A percentile compares a stretch with the other conserved stretches of the same genome.
Conservation (phyloP, 257 asterid genomes). For the Salvia splendens region DNA sequence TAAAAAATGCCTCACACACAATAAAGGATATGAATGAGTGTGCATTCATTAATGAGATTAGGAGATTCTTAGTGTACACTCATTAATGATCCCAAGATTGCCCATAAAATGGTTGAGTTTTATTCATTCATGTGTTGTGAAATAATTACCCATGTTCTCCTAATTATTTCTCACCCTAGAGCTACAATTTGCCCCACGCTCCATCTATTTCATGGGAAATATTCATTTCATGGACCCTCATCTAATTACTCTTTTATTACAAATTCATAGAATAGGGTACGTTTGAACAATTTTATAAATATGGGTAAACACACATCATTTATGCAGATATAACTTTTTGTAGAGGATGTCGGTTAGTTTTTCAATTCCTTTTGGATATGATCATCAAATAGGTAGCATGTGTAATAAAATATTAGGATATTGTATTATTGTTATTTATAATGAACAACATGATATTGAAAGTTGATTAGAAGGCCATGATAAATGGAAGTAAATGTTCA, state of each 20-base stretch:
- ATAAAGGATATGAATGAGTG: neutral
- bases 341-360: neutral
- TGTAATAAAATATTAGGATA: neutral
- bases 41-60: too few species aligned
- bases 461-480: neutral
- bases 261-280: conserved; percentile 23
- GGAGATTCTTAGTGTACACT: neutral
- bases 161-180: conserved; percentile 25
- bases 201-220: neutral
- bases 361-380: neutral
- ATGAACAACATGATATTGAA: neutral
- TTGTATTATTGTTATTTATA: neutral
- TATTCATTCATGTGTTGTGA: neutral
- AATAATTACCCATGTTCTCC: conserved; percentile 28
- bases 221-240: conserved; percentile 34
- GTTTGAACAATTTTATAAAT: neutral
- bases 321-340: neutral
- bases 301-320: neutral
- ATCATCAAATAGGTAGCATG: conserved; percentile 5
- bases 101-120: conserved; percentile 17
- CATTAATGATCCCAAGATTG: conserved; percentile 24
- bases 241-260: conserved; percentile 11
- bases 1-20: neutral
- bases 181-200: conserved; percentile 27
- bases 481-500: neutral